Evolutionary conservation across 208 protist genomes (phyloP).

Genomic region (Trypanosoma rangeli): DNA sequence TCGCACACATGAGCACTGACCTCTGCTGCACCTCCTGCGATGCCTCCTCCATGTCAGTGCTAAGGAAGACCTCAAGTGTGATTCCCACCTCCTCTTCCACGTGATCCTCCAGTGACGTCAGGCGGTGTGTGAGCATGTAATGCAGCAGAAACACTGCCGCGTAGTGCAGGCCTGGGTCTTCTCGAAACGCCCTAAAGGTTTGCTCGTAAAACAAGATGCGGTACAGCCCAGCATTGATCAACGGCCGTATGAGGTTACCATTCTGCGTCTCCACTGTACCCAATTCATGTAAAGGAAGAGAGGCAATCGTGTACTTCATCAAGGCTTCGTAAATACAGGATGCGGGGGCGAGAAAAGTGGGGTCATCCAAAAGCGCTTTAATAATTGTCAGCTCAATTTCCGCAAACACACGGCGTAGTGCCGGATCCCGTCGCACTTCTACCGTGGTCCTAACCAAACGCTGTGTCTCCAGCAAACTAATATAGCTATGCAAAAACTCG

Average conservation of each 20-base stretch:
- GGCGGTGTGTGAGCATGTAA: constrained; percentile 24
- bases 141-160: constrained; percentile 20
- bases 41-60: background rate
- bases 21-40: background rate
- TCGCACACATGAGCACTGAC: constrained; percentile 7
- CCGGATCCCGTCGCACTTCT: constrained; percentile 10
- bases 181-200: constrained; percentile 30
- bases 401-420: constrained; percentile 3
- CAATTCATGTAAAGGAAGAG: constrained; percentile 13
- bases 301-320: constrained; percentile 27
- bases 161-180: constrained; percentile 20
- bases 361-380: constrained; percentile 34
- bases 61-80: constrained; percentile 24
- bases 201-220: constrained; percentile 39
- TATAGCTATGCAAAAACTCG: constrained; percentile 61
- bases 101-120: constrained; percentile 4
- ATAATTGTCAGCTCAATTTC: constrained; percentile 33
- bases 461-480: constrained; percentile 44
- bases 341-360: constrained; percentile 4
- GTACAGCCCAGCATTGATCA: constrained; percentile 48
- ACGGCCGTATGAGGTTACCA: constrained; percentile 23
- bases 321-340: constrained; percentile 29
- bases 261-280: background rate
- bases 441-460: constrained; percentile 21
- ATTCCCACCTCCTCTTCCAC: constrained; percentile 26